A percentile compares a stretch with the other conserved stretches of the same genome.
Evolutionary conservation across 495 filamentous ascomycete genomes (phyloP).

Genomic region (Usnea hakonensis): DNA sequence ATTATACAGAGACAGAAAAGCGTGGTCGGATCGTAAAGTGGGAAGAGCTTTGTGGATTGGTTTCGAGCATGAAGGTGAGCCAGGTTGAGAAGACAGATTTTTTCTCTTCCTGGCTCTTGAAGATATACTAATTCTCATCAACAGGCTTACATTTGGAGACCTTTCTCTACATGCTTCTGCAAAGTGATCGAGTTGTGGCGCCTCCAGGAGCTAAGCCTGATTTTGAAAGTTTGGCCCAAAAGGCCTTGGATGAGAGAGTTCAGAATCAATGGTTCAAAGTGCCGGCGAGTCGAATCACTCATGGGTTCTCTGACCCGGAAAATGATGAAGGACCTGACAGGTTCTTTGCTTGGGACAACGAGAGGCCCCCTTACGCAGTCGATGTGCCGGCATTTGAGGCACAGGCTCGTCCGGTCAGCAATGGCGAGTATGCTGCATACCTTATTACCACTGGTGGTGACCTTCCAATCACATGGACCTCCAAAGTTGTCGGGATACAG

Average conservation of each 20-base stretch:
- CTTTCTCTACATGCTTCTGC: constrained; percentile 85
- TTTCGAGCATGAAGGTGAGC: constrained; percentile 74
- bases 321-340: constrained; percentile 41
- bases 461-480: constrained; percentile 2
- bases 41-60: constrained; percentile 76
- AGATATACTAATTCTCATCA: too few species aligned
- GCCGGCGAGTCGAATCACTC: constrained; percentile 54
- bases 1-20: constrained; percentile 45
- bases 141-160: constrained; percentile 78
- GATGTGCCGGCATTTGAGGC: constrained; percentile 62
- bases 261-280: constrained; percentile 72
- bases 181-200: constrained; percentile 65
- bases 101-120: background rate
- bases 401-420: constrained; percentile 71
- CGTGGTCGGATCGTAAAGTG: constrained; percentile 46
- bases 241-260: constrained; percentile 44
- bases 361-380: constrained; percentile 59
- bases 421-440: constrained; percentile 73
- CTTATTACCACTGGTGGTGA: constrained; percentile 48
- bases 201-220: constrained; percentile 58
- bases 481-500: background rate
- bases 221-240: constrained; percentile 50
- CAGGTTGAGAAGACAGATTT: too few species aligned
- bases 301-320: constrained; percentile 68
- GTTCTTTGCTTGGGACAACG: constrained; percentile 84